phyloP scores from a whole-genome alignment of 1,284 basidiomycete genomes.

The Boletellus deceptivus region DNA sequence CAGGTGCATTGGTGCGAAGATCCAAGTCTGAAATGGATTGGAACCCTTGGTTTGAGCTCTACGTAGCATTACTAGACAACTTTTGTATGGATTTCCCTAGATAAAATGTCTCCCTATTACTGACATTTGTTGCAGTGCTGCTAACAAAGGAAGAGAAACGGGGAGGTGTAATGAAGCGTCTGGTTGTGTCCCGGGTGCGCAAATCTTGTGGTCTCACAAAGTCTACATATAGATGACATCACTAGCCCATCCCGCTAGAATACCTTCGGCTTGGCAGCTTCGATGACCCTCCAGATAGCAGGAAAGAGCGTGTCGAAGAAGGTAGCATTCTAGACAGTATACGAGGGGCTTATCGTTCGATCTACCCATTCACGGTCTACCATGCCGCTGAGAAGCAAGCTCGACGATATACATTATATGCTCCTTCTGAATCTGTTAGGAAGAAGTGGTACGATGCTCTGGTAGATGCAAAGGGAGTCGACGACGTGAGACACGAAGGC shows the following conservation, averaged over 20 bases:
- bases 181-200: conserved; percentile 64
- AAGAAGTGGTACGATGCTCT: conserved; percentile 63
- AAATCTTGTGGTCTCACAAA: background rate
- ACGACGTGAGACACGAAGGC: conserved; percentile 59
- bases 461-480: conserved; percentile 57
- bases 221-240: conserved; percentile 7
- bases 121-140: conserved; percentile 45
- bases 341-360: conserved; percentile 45
- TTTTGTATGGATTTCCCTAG: conserved; percentile 49
- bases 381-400: conserved; percentile 56
- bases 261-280: conserved; percentile 72
- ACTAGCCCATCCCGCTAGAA: conserved; percentile 71
- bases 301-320: conserved; percentile 60
- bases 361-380: conserved; percentile 75
- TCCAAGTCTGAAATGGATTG: conserved; percentile 57
- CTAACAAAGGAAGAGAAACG: conserved; percentile 60
- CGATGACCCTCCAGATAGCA: conserved; percentile 51
- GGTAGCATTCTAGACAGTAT: conserved; percentile 56
- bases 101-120: background rate
- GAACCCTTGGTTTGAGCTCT: conserved; percentile 63
- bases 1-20: conserved; percentile 55
- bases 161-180: conserved; percentile 47
- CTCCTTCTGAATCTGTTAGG: conserved; percentile 52
- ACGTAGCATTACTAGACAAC: conserved; percentile 73
- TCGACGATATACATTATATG: conserved; percentile 70